Evolutionary conservation across 164 flowering plant genomes (phyloP).

Genomic region (Magnolia kwangsiensis): DNA sequence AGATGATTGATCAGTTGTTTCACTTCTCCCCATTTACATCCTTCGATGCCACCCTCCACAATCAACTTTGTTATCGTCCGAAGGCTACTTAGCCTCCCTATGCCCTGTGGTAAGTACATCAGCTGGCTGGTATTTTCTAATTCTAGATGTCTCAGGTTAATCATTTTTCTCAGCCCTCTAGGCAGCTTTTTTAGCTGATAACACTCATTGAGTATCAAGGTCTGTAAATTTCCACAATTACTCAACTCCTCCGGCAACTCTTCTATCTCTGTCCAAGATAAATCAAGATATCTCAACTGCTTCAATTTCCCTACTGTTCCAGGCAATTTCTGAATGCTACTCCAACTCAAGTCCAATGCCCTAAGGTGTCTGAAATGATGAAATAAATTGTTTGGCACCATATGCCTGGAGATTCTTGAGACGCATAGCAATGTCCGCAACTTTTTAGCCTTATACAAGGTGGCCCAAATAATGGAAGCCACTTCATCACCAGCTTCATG

Average conservation of each 20-base stretch:
- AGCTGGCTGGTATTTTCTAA: background rate
- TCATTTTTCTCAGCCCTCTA: background rate
- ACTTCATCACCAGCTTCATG: background rate
- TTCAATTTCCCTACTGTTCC: background rate
- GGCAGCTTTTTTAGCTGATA: background rate
- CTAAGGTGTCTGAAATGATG: background rate
- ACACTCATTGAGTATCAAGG: background rate
- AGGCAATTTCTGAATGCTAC: background rate
- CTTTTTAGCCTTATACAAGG: background rate
- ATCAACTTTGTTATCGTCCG: conserved; percentile 4
- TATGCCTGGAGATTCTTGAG: fast-evolving
- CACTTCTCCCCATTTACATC: conserved; percentile 8
- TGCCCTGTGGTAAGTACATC: background rate
- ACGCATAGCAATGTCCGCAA: background rate
- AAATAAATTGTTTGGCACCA: background rate
- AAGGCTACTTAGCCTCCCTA: conserved; percentile 2
- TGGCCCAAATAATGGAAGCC: background rate
- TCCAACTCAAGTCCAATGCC: background rate
- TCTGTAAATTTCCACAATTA: background rate
- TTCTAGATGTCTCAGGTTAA: conserved; percentile 12
- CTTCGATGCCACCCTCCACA: background rate
- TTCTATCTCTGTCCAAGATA: background rate
- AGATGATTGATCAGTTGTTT: conserved; percentile 1
- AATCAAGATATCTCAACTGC: conserved; percentile 13
- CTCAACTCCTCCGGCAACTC: conserved; percentile 1